phyloP scores from a whole-genome alignment of 768 basidiomycete species.

The Tricholoma bakamatsutake region DNA sequence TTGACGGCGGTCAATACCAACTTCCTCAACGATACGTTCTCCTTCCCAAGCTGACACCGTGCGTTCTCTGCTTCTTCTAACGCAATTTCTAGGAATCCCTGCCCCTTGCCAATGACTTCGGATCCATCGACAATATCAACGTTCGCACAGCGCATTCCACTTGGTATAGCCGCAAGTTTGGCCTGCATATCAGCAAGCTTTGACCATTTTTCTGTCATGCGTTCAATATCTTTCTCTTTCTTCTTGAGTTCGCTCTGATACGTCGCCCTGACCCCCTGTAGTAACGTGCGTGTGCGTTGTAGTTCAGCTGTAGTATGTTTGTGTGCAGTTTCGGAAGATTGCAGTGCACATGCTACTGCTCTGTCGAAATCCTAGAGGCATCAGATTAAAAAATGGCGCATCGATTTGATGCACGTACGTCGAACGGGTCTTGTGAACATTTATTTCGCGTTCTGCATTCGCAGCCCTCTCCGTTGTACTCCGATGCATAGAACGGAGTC shows the following conservation, averaged over 20 bases:
- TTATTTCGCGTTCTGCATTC: constrained; percentile 74
- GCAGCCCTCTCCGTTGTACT: constrained; percentile 54
- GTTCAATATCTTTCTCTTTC: constrained; percentile 75
- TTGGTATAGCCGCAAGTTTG: constrained; percentile 42
- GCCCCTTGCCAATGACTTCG: constrained; percentile 42
- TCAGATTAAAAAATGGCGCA: background rate
- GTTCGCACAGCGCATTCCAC: constrained; percentile 54
- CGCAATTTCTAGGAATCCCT: constrained; percentile 56
- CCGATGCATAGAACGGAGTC: constrained; percentile 60
- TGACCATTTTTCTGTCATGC: constrained; percentile 67
- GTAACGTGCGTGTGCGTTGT: constrained; percentile 59
- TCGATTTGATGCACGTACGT: constrained; percentile 42
- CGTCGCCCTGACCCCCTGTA: constrained; percentile 65
- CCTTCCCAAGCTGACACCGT: constrained; percentile 52
- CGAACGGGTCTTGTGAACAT: constrained; percentile 64
- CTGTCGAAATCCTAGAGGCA: constrained; percentile 25
- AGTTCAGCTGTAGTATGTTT: constrained; percentile 68
- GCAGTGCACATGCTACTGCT: constrained; percentile 45
- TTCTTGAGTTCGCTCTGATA: constrained; percentile 73
- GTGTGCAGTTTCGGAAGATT: constrained; percentile 56
- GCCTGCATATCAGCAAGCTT: constrained; percentile 66
- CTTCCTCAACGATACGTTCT: constrained; percentile 57
- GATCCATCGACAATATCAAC: constrained; percentile 39
- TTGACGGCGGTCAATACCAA: constrained; percentile 60
- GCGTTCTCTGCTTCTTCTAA: constrained; percentile 71